These are phyloP conservation scores for Xylogone sp. DNA, from an alignment of 2,329 filamentous ascomycete species.

Conservation along the genomic window DNA sequence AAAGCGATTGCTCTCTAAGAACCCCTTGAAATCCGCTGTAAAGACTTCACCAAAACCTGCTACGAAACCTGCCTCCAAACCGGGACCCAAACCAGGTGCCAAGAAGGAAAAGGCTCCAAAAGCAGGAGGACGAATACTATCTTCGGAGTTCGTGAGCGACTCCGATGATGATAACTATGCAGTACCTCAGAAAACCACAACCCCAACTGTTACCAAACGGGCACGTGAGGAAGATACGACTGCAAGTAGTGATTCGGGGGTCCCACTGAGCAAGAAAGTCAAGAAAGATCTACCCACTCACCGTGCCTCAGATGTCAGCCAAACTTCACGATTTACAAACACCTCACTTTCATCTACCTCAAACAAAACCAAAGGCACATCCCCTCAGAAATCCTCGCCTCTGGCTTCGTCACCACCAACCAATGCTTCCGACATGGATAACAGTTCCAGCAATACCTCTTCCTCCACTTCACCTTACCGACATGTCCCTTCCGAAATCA, in stretches of 20 bases:
- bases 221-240: conserved; percentile 38
- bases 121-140: conserved; percentile 16
- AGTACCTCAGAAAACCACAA: conserved; percentile 26
- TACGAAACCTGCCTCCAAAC: conserved; percentile 26
- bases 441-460: conserved; percentile 25
- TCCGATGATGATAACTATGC: conserved; percentile 24
- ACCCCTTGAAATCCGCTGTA: conserved; percentile 13
- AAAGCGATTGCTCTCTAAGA: conserved; percentile 48
- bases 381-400: conserved; percentile 60
- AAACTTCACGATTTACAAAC: conserved; percentile 39
- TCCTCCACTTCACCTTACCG: conserved; percentile 19
- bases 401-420: conserved; percentile 63
- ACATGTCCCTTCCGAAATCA: conserved; percentile 5
- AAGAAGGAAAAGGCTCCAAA: conserved; percentile 31
- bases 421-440: conserved; percentile 59
- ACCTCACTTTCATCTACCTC: conserved; percentile 33
- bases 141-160: conserved; percentile 26
- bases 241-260: conserved; percentile 20
- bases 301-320: conserved; percentile 45
- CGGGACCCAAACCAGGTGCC: conserved; percentile 18
- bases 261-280: conserved; percentile 27
- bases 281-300: conserved; percentile 29
- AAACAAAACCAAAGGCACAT: conserved; percentile 45
- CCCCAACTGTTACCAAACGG: conserved; percentile 44
- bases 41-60: conserved; percentile 18